Evolutionary conservation across 2,329 filamentous ascomycete species (phyloP).

Genomic region (Capronia americana): DNA sequence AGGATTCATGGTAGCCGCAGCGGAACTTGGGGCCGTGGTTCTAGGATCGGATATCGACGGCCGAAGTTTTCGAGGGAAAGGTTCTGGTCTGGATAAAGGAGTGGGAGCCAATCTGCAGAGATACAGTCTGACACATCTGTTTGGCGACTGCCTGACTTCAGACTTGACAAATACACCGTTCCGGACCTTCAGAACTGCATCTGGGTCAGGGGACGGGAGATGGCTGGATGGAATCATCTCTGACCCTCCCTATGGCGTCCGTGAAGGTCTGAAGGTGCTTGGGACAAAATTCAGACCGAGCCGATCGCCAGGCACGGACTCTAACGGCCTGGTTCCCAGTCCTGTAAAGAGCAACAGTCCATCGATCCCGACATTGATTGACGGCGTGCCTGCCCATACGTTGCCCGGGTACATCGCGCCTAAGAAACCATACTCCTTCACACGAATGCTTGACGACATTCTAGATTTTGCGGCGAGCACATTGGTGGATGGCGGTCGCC

Average conservation of each 20-base stretch:
- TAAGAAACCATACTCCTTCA: slow-evolving; percentile 90
- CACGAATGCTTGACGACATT: slow-evolving; percentile 88
- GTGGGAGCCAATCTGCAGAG: slow-evolving; percentile 79
- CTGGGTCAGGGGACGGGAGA: slow-evolving; percentile 41
- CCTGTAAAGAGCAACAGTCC: neutral
- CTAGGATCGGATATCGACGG: slow-evolving; percentile 95
- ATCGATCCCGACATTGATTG: slow-evolving; percentile 56
- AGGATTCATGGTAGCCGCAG: slow-evolving; percentile 87
- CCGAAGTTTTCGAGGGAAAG: slow-evolving; percentile 76
- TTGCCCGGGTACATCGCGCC: slow-evolving; percentile 79
- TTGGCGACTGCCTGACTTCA: slow-evolving; percentile 80
- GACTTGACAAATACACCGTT: slow-evolving; percentile 90
- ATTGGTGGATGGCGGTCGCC: slow-evolving; percentile 76
- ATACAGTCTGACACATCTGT: slow-evolving; percentile 70
- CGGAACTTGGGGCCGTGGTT: slow-evolving; percentile 83
- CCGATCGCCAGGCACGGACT: slow-evolving; percentile 55
- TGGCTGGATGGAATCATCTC: slow-evolving; percentile 90
- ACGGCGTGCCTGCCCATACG: slow-evolving; percentile 73
- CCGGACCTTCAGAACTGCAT: slow-evolving; percentile 50
- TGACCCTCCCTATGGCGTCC: slow-evolving; percentile 93
- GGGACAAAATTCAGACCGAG: slow-evolving; percentile 62
- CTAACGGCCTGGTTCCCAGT: neutral
- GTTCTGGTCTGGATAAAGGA: slow-evolving; percentile 45
- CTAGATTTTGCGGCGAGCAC: slow-evolving; percentile 78
- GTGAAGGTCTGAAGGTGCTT: slow-evolving; percentile 88